Base-by-base conservation (phyloP, 345 rosid genomes). In the Psidium guajava region DNA sequence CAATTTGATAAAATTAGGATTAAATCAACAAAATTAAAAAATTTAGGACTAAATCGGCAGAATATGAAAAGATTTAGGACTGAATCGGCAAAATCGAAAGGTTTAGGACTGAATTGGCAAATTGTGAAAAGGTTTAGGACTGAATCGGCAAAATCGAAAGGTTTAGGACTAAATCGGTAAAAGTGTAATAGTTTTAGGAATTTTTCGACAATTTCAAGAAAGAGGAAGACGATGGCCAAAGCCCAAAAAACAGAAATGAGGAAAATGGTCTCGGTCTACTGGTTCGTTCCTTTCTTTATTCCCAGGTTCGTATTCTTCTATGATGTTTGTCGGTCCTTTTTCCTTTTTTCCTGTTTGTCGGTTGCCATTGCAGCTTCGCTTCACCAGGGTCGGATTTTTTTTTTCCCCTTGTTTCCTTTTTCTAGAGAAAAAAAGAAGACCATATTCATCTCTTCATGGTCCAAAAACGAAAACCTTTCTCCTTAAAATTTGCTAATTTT, bases 351-450 rank as follows among this genome's bases (percentile, higher is more conserved):
- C 77, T 2, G 6, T 69, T 69, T 0, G 77, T 69, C 6, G 47
- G 32, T 69, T 2, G 12, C 13, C 24, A 69, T 69, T 69, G 47
- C 77, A 32, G 47, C 77, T 69, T 18, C 4, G 77, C 32, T 32
- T 69, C 77, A 16, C 32, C 77, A 16, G 6, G 0, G 47, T 69
- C 47, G 24, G 44, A 2, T 8, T 20, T 64, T 61, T 11, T 49
- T 50, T 50, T 50, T 50, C 8, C 16, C 32, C 12, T 36, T 32
- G 36, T 11, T 12, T 32, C 13, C 44, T 32, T 32, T 32, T 4
- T 8, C 4, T 10, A 0, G 32, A 0, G 36, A 18, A 8, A 8
- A 8, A 18, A 32, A 0, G 47, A 69, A 18, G 3, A 18, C 1
- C 8, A 0, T 0, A 32, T 32, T 32, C 24, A 32, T 32, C 13